phyloP scores from a whole-genome alignment of 129 eudicot genomes.

The Artemisia annua region DNA sequence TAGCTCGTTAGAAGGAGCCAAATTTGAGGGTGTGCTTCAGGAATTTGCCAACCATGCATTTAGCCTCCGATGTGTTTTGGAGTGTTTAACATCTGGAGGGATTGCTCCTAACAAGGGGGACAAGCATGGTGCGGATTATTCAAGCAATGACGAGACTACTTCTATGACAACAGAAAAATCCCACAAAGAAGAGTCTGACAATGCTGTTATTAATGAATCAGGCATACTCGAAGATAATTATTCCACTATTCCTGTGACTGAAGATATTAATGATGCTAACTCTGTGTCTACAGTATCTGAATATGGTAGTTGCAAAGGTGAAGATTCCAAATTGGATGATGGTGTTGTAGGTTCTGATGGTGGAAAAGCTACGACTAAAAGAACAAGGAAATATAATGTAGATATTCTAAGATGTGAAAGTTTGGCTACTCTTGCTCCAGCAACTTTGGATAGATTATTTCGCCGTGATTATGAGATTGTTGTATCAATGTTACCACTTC shows the following conservation, averaged over 20 bases:
- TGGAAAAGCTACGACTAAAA: constrained; percentile 39
- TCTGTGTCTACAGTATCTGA: neutral
- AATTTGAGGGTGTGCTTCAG: constrained; percentile 97
- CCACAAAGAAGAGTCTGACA: constrained; percentile 22
- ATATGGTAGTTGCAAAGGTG: no score
- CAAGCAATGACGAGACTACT: constrained; percentile 33
- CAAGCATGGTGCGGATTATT: constrained; percentile 28
- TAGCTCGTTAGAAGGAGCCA: constrained; percentile 82
- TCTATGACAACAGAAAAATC: constrained; percentile 25
- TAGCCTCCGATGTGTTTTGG: constrained; percentile 85
- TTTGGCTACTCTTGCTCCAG: constrained; percentile 76
- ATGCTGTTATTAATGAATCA: constrained; percentile 27
- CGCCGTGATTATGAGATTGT: constrained; percentile 89
- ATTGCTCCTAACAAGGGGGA: constrained; percentile 45
- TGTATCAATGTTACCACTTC: constrained; percentile 93
- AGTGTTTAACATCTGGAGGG: constrained; percentile 93
- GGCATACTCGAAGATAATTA: constrained; percentile 26
- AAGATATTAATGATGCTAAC: constrained; percentile 12
- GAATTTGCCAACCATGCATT: constrained; percentile 99
- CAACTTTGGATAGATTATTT: constrained; percentile 80
- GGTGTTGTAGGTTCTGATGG: constrained; percentile 35
- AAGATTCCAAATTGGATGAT: no score
- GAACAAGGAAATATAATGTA: constrained; percentile 63
- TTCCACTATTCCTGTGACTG: constrained; percentile 28
- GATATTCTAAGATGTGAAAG: constrained; percentile 97